Evolutionary conservation across 1,284 basidiomycete genomes (phyloP).

Genomic region (Irpex lacteus): DNA sequence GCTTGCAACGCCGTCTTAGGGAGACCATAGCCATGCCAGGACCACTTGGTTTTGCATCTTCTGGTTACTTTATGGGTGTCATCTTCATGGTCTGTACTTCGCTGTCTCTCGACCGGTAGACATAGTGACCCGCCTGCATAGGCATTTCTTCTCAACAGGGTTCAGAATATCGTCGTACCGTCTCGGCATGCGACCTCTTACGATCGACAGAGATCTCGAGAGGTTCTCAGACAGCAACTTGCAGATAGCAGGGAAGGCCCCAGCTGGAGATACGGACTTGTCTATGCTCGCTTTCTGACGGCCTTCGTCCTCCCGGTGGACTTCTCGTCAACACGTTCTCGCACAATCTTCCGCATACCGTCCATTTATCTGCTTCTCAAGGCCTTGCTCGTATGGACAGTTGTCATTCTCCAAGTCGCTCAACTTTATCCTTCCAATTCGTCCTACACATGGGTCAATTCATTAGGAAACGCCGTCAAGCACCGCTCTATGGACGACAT

Average conservation of each 20-base stretch:
- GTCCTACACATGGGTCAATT: slow-evolving; percentile 23
- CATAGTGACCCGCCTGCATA: not conserved
- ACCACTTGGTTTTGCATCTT: slow-evolving; percentile 68
- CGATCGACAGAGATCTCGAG: slow-evolving; percentile 23
- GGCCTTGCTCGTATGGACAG: slow-evolving; percentile 52
- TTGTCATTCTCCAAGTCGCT: slow-evolving; percentile 57
- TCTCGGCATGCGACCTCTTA: slow-evolving; percentile 42
- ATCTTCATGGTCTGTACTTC: slow-evolving; percentile 53
- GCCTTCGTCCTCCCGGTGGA: slow-evolving; percentile 49
- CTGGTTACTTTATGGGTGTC: slow-evolving; percentile 64
- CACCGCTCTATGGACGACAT: slow-evolving; percentile 55
- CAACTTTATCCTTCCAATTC: slow-evolving; percentile 33
- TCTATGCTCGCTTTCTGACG: slow-evolving; percentile 32
- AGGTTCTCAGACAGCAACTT: slow-evolving; percentile 4
- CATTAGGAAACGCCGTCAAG: slow-evolving; percentile 45
- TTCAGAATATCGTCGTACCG: slow-evolving; percentile 74
- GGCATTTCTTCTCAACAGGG: slow-evolving; percentile 67
- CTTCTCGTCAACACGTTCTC: slow-evolving; percentile 54
- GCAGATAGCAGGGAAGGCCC: slow-evolving; percentile 5
- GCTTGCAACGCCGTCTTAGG: slow-evolving; percentile 1
- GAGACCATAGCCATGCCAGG: slow-evolving; percentile 41
- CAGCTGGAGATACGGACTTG: slow-evolving; percentile 23
- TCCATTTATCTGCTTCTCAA: slow-evolving; percentile 58
- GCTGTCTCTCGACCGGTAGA: not conserved
- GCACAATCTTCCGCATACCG: slow-evolving; percentile 57